These are phyloP conservation scores for Alloascoidea africana DNA, from an alignment of 805 yeast genomes.

Conservation along the genomic window DNA sequence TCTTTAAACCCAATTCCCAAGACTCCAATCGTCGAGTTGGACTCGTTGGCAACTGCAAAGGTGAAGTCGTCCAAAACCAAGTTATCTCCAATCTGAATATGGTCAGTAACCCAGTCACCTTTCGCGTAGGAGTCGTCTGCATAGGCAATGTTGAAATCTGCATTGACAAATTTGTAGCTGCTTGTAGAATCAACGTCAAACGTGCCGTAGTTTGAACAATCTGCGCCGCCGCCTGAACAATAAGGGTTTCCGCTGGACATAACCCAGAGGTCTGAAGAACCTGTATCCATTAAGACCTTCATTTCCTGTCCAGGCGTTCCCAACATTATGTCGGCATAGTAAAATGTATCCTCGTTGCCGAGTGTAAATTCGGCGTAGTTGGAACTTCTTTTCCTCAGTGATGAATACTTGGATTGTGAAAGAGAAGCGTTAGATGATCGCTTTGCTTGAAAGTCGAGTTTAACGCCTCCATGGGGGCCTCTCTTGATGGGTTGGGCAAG, in stretches of 20 bases:
- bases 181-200: neutral
- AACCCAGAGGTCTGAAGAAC: slow-evolving; percentile 48
- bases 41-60: slow-evolving; percentile 49
- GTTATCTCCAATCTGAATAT: neutral
- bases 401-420: neutral
- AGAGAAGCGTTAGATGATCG: too few species aligned
- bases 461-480: too few species aligned
- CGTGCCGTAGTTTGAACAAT: neutral
- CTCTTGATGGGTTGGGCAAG: too few species aligned
- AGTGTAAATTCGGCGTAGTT: neutral
- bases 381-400: neutral
- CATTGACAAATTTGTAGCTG: neutral
- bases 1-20: slow-evolving; percentile 58
- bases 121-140: neutral
- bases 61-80: slow-evolving; percentile 23
- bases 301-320: slow-evolving; percentile 35
- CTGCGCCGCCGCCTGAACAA: slow-evolving; percentile 17
- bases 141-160: neutral
- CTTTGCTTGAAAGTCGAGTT: too few species aligned
- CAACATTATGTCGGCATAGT: slow-evolving; percentile 10
- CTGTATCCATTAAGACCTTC: slow-evolving; percentile 40
- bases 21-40: slow-evolving; percentile 49
- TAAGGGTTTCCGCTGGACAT: slow-evolving; percentile 26
- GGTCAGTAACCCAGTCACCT: neutral
- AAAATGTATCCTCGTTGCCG: neutral